Evolutionary conservation across 768 basidiomycete genomes (phyloP), one percentile per base, ranked within the genome.

Genomic region (Boletus rubroflammeus): DNA sequence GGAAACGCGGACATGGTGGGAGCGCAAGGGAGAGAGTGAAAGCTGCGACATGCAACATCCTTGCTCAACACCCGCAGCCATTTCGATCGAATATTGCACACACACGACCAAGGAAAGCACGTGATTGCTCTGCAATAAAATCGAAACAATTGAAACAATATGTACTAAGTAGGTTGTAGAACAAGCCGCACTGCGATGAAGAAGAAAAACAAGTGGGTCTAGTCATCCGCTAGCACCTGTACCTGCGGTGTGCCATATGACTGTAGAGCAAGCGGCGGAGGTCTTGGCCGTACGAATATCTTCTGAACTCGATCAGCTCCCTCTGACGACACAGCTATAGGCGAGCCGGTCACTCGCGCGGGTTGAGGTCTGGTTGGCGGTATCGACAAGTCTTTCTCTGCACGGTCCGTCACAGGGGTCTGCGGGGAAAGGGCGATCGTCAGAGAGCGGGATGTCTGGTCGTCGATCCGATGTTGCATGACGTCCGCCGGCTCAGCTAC

Each of bases 1-100:
- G 90, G 90, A 63, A 92, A 86, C 29, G 79, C 73, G 47, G 89
- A 81, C 88, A 90, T 89, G 68, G 55, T 73, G 61, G 69, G 29
- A 31, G 58, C 58, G 47, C 38, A 42, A 48, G 44, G 32, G 31
- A 59, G 55, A 56, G 46, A n/a, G 42, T 13, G 47, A 43, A 35
- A 31, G 52, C 15, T 21, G 50, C 43, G 45, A 26, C 58, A 59
- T 56, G 64, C 43, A 47, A 26, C 58, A 59, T 56, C 62, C 56
- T 15, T 56, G 46, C 28, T 44, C 47, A 34, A 48, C 35, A 45
- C 60, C 47, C 23, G 29, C 40, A 42, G 40, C 40, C 50, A 42
- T 42, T 40, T 49, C 53, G 39, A 59, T 56, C 50, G 19, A 23
- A 21, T 42, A 28, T 17, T 25, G 23, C 34, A 14, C 42, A 25